Evolutionary conservation across 1,284 basidiomycete species (phyloP), one percentile per base, ranked within the genome.

Genomic region (Rhodotorula sp.): DNA sequence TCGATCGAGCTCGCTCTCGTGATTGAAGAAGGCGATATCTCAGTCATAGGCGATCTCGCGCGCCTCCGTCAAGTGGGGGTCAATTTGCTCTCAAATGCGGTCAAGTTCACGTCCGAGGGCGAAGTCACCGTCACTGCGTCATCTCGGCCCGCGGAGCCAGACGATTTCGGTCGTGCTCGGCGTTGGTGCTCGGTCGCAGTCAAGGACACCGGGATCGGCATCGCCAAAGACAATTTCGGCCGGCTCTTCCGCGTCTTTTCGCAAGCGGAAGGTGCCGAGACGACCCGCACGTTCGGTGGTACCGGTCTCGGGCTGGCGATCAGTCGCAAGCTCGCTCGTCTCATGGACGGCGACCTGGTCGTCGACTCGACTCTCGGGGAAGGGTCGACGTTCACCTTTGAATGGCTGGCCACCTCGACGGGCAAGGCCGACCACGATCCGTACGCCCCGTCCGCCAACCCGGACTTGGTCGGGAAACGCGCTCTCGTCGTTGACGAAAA

Each of bases 231-330:
- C 51, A 61, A 76, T 53, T 72, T 72, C 30, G 56, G 57, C 33
- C 53, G 61, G 5, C 68, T 76, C 17, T 76, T 76, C 64, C 68
- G 68, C 7, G 73, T 75, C 30, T 75, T 62, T 57, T 75, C 73
- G 24, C 73, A 75, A 37, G 73, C 68, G 15, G 71, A 75, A 53
- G 73, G 73, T 5, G 64, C 66, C 17, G 64, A 69, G 22, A 75
- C 73, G 18, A 49, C 67, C 12, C 60, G 64, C 29, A 69, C 68
- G 48, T 76, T 74, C 33, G 75, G 75, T 45, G 75, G 75, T 1
- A 74, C 73, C n/a, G 75, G 75, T 4, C 70, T 76, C 46, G 75
- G 73, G 1, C 62, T 75, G 6, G 75, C 75, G 26, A 75, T 76
- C 61, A 73, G 71, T 8, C 68, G 73, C 44, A 75, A 74, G 58